Evolutionary conservation across 2,329 filamentous ascomycete genomes (phyloP).

Genomic region (Fusarium haematococcum): DNA sequence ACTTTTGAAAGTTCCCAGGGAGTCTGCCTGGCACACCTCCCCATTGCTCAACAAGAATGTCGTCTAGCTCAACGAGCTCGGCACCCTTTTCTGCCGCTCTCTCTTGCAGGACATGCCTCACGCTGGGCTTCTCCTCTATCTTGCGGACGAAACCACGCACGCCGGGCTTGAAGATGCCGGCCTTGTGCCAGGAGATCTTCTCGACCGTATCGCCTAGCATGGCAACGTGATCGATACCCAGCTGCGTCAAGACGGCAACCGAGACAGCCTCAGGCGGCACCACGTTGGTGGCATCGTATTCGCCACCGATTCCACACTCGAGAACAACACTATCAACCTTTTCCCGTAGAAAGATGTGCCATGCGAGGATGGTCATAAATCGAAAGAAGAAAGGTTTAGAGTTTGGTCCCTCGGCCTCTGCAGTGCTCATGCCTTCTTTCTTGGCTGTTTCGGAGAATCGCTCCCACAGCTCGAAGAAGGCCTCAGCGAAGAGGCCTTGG

Average conservation of each 20-base stretch:
- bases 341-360: slow-evolving; percentile 83
- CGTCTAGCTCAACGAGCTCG: slow-evolving; percentile 56
- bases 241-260: slow-evolving; percentile 79
- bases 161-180: slow-evolving; percentile 82
- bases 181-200: slow-evolving; percentile 91
- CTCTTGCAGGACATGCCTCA: slow-evolving; percentile 65
- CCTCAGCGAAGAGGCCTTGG: slow-evolving; percentile 75
- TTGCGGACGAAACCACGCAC: slow-evolving; percentile 53
- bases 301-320: slow-evolving; percentile 94
- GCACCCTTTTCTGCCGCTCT: slow-evolving; percentile 69
- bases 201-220: slow-evolving; percentile 84
- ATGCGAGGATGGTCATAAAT: slow-evolving; percentile 87
- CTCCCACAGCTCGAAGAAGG: slow-evolving; percentile 90
- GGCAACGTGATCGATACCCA: slow-evolving; percentile 87
- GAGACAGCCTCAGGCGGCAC: slow-evolving; percentile 72
- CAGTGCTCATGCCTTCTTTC: slow-evolving; percentile 48
- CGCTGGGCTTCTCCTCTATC: slow-evolving; percentile 48
- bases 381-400: slow-evolving; percentile 93
- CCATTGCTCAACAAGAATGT: slow-evolving; percentile 55
- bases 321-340: slow-evolving; percentile 83
- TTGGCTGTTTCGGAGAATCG: slow-evolving; percentile 57
- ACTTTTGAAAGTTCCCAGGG: slow-evolving; percentile 65
- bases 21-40: slow-evolving; percentile 57
- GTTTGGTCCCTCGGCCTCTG: slow-evolving; percentile 63
- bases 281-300: slow-evolving; percentile 93